phyloP scores from a whole-genome alignment of 2,329 filamentous ascomycete genomes.

The Fusarium euwallaceae region DNA sequence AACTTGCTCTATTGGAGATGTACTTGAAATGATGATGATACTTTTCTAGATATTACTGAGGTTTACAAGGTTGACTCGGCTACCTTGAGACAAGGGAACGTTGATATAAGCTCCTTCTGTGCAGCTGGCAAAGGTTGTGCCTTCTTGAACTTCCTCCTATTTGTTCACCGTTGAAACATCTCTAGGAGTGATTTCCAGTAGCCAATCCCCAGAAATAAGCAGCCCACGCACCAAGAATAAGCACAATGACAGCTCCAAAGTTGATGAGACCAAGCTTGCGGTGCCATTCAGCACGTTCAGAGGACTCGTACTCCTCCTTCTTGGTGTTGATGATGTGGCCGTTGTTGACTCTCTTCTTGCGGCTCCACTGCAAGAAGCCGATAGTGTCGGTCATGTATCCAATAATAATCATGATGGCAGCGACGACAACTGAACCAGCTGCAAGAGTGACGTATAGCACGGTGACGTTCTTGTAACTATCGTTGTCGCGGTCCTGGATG shows the following conservation, averaged over 20 bases:
- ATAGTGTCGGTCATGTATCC: conserved; percentile 58
- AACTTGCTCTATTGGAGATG: background rate
- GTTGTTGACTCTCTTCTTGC: conserved; percentile 63
- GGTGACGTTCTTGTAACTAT: conserved; percentile 68
- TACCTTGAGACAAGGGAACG: background rate
- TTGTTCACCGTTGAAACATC: background rate
- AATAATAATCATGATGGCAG: conserved; percentile 54
- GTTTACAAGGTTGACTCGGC: background rate
- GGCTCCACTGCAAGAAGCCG: conserved; percentile 68
- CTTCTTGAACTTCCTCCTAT: background rate
- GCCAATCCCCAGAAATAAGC: conserved; percentile 73
- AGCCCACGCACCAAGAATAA: conserved; percentile 65
- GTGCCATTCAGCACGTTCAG: conserved; percentile 54
- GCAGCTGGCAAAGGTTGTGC: background rate
- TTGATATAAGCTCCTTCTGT: background rate
- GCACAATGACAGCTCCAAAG: conserved; percentile 58
- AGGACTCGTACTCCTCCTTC: conserved; percentile 56
- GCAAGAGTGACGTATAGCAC: conserved; percentile 69
- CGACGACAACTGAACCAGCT: conserved; percentile 61
- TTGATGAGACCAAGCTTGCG: conserved; percentile 56
- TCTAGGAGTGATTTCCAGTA: conserved; percentile 57
- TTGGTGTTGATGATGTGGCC: conserved; percentile 59
- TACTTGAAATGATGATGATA: background rate
- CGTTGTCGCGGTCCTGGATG: conserved; percentile 69
- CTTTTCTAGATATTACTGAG: background rate